Conservation (phyloP, 306 rosid species). For the Vigna angularis region DNA sequence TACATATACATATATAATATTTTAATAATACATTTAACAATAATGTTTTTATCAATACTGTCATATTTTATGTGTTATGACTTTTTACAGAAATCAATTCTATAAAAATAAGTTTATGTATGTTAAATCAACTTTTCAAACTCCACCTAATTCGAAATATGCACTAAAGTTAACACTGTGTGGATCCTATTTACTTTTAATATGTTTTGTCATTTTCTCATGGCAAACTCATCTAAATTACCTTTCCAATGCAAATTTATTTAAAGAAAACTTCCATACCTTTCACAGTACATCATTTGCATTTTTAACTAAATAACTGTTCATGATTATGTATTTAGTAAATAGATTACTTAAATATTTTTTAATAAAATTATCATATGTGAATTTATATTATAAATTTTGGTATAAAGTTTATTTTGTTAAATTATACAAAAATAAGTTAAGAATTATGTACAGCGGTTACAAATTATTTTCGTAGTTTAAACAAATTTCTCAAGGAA, state of each 20-base stretch:
- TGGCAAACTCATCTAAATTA: neutral
- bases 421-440: no score
- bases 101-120: neutral
- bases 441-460: no score
- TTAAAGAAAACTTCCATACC: neutral
- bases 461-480: no score
- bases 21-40: no score
- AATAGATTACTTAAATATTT: neutral
- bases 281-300: neutral
- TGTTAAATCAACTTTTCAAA: neutral
- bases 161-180: neutral
- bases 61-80: neutral
- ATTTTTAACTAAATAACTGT: neutral
- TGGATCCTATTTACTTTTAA: neutral
- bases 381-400: neutral
- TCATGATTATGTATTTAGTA: neutral
- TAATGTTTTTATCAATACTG: neutral
- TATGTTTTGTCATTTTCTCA: slow-evolving; percentile 11
- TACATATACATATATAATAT: no score
- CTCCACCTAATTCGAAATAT: neutral
- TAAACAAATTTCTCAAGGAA: no score
- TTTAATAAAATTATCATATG: neutral
- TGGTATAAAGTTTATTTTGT: no score
- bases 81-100: neutral
- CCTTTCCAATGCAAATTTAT: neutral